Percentiles rank a stretch among this genome's conserved stretches.
Evolutionary conservation across 2,329 filamentous ascomycete species (phyloP).

Genomic region (Sporothrix mexicana): DNA sequence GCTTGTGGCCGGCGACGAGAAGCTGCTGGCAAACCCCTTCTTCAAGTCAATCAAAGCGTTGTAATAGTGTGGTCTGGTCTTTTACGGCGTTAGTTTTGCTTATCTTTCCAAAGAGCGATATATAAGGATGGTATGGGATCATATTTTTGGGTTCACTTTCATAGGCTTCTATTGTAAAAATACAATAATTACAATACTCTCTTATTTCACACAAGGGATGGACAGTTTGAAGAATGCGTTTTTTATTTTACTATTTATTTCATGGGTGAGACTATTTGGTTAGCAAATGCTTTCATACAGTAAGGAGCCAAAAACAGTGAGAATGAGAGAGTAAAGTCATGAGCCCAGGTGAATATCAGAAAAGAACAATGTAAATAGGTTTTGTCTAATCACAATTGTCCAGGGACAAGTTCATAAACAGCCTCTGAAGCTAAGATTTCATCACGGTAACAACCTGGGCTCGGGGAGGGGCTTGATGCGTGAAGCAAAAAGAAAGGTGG

Average conservation of each 20-base stretch:
- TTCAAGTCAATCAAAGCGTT: conserved; percentile 69
- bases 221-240: not conserved
- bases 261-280: conserved; percentile 25
- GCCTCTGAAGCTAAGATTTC: conserved; percentile 37
- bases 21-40: conserved; percentile 68
- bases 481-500: not conserved
- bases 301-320: no score
- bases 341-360: conserved; percentile 31
- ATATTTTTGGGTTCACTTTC: not conserved
- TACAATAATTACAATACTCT: not conserved
- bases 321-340: no score
- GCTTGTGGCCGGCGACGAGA: conserved; percentile 75
- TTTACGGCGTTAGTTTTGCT: not conserved
- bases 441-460: conserved; percentile 32
- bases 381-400: conserved; percentile 35
- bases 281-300: not conserved
- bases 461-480: not conserved
- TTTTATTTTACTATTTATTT: conserved; percentile 25
- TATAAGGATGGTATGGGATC: conserved; percentile 25
- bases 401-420: conserved; percentile 35
- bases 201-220: no score
- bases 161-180: not conserved
- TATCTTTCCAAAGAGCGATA: not conserved
- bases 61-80: conserved; percentile 42
- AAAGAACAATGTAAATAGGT: conserved; percentile 37